Conservation (phyloP, 2,329 filamentous ascomycete genomes). For the Arachnomyces sp. region DNA sequence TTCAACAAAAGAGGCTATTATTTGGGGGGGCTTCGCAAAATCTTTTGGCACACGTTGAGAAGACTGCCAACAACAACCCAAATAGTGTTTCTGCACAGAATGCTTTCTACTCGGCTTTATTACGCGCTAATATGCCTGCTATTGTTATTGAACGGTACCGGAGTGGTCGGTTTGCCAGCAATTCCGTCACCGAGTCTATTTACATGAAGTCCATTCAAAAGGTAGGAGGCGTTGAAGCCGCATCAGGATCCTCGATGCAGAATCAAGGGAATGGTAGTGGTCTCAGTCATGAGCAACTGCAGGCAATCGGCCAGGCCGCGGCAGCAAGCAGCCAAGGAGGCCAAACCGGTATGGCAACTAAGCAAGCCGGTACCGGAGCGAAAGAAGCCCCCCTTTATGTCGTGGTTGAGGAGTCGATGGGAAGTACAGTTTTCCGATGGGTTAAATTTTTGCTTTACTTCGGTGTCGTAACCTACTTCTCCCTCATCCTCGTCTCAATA, state of each 20-base stretch:
- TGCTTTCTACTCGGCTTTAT: conserved; percentile 83
- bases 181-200: conserved; percentile 65
- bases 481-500: conserved; percentile 70
- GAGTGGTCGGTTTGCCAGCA: conserved; percentile 76
- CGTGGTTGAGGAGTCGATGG: conserved; percentile 83
- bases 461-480: conserved; percentile 68
- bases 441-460: conserved; percentile 79
- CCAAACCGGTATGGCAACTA: conserved; percentile 48
- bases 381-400: conserved; percentile 89
- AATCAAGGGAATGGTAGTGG: conserved; percentile 26
- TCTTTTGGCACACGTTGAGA: conserved; percentile 76
- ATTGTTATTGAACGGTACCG: conserved; percentile 88
- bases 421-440: conserved; percentile 79
- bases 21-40: conserved; percentile 41
- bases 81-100: conserved; percentile 81
- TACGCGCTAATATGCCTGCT: conserved; percentile 87
- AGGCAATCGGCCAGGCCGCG: conserved; percentile 74
- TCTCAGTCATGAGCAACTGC: conserved; percentile 57
- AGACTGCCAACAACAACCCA: conserved; percentile 88
- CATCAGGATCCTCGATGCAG: conserved; percentile 14
- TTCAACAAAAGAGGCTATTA: conserved; percentile 31
- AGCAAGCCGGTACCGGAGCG: conserved; percentile 54
- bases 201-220: conserved; percentile 68
- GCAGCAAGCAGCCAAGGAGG: conserved; percentile 63
- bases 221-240: conserved; percentile 41